These are phyloP conservation scores for Penicillium canescens DNA, from an alignment of 495 filamentous ascomycete species.

Conservation along the genomic window DNA sequence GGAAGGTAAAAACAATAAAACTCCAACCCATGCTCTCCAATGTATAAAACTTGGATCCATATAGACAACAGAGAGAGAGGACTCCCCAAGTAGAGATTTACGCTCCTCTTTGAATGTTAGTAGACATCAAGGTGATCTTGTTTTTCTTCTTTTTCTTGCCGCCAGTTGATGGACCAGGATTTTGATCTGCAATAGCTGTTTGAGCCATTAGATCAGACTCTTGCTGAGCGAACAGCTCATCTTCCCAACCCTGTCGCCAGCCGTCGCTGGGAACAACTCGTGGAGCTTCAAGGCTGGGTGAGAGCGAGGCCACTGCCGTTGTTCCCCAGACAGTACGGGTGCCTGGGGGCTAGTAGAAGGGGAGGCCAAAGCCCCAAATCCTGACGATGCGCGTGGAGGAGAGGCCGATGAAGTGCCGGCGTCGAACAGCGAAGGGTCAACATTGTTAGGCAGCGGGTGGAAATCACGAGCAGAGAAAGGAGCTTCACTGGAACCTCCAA, in stretches of 20 bases:
- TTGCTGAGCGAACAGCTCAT: conserved; percentile 57
- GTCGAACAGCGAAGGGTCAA: conserved; percentile 43
- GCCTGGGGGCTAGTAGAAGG: conserved; percentile 78
- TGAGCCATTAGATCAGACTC: conserved; percentile 42
- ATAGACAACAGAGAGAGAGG: no score
- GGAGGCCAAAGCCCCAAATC: conserved; percentile 64
- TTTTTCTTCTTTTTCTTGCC: conserved; percentile 81
- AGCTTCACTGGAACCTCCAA: conserved; percentile 35
- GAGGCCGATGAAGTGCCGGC: conserved; percentile 53
- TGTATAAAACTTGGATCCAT: background rate
- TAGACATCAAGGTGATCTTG: conserved; percentile 94
- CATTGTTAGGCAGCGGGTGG: conserved; percentile 57
- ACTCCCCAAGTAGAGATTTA: conserved; percentile 22
- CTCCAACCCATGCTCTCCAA: conserved; percentile 1
- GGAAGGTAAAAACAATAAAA: background rate
- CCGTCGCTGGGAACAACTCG: conserved; percentile 60
- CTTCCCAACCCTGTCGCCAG: conserved; percentile 79
- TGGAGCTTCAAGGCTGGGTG: conserved; percentile 42
- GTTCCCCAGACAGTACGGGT: conserved; percentile 89
- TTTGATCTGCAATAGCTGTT: conserved; percentile 28
- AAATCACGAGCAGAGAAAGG: conserved; percentile 60
- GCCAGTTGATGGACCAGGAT: conserved; percentile 23
- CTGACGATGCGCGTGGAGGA: conserved; percentile 55
- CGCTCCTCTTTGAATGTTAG: conserved; percentile 68
- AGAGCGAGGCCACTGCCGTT: conserved; percentile 54